Evolutionary conservation across 768 basidiomycete genomes (phyloP).

Genomic region (Lactifluus echinatus): DNA sequence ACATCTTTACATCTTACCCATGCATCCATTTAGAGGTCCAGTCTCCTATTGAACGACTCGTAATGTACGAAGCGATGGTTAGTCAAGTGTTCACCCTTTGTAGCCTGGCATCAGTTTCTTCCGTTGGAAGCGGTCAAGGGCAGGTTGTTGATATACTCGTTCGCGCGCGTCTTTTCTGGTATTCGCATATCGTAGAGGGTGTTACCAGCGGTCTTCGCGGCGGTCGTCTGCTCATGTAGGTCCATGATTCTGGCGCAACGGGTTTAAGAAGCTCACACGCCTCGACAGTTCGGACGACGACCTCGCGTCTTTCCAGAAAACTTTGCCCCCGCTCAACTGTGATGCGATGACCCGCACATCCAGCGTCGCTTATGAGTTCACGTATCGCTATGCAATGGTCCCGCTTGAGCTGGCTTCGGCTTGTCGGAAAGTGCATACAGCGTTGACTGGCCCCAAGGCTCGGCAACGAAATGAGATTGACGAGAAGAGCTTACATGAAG

Average conservation of each 20-base stretch:
- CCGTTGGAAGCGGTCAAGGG: constrained; percentile 41
- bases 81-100: constrained; percentile 78
- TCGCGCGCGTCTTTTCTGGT: constrained; percentile 83
- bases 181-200: constrained; percentile 78
- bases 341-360: constrained; percentile 29
- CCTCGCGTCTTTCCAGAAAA: constrained; percentile 59
- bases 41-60: constrained; percentile 37
- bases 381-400: constrained; percentile 53
- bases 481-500: constrained; percentile 55
- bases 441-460: constrained; percentile 73
- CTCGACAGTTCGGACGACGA: constrained; percentile 61
- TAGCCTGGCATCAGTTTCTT: constrained; percentile 38
- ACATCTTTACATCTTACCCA: constrained; percentile 6
- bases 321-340: constrained; percentile 28
- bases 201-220: constrained; percentile 75
- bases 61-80: constrained; percentile 74
- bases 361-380: constrained; percentile 39
- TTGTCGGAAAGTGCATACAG: constrained; percentile 69
- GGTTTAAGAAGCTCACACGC: constrained; percentile 5
- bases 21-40: constrained; percentile 31
- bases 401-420: constrained; percentile 69
- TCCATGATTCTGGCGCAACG: not conserved
- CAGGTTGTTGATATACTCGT: constrained; percentile 51
- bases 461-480: constrained; percentile 50
- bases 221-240: constrained; percentile 76